Evolutionary conservation across 495 filamentous ascomycete species (phyloP).

Genomic region (Xylaria castorea): DNA sequence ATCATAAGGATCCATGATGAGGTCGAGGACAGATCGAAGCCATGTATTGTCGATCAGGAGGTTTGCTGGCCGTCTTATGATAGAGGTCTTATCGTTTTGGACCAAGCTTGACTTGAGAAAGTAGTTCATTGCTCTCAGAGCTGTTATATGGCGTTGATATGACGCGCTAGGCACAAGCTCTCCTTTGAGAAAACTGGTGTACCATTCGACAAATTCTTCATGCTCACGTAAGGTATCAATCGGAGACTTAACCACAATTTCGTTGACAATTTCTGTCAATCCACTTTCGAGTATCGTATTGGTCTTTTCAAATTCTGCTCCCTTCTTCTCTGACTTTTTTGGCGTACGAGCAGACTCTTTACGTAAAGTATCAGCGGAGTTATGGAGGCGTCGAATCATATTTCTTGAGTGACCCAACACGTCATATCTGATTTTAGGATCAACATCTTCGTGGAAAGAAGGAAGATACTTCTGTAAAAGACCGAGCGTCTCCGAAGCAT

Average conservation of each 20-base stretch:
- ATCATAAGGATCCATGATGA: constrained; percentile 88
- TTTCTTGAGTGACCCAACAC: constrained; percentile 70
- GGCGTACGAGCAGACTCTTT: constrained; percentile 28
- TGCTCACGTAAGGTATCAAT: constrained; percentile 48
- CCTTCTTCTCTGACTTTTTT: constrained; percentile 30
- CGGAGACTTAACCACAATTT: not conserved
- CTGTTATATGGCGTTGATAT: constrained; percentile 86
- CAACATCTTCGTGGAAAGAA: constrained; percentile 79
- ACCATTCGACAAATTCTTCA: constrained; percentile 69
- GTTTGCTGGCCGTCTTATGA: constrained; percentile 28
- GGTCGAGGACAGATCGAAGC: constrained; percentile 72
- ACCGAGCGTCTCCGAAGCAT: constrained; percentile 63
- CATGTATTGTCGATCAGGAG: constrained; percentile 55
- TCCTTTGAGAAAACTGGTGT: constrained; percentile 69
- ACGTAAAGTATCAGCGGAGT: constrained; percentile 45
- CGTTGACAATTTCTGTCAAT: not conserved
- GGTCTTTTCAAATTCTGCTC: not conserved
- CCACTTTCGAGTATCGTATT: not conserved
- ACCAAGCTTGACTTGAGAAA: constrained; percentile 54
- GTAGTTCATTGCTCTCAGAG: constrained; percentile 69
- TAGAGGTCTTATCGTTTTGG: constrained; percentile 21
- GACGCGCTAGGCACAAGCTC: constrained; percentile 79
- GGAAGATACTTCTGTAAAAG: constrained; percentile 67
- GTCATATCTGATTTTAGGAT: constrained; percentile 81
- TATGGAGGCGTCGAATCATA: constrained; percentile 70